phyloP scores from a whole-genome alignment of 2,329 filamentous ascomycete species.

The Bipolaris bicolor region DNA sequence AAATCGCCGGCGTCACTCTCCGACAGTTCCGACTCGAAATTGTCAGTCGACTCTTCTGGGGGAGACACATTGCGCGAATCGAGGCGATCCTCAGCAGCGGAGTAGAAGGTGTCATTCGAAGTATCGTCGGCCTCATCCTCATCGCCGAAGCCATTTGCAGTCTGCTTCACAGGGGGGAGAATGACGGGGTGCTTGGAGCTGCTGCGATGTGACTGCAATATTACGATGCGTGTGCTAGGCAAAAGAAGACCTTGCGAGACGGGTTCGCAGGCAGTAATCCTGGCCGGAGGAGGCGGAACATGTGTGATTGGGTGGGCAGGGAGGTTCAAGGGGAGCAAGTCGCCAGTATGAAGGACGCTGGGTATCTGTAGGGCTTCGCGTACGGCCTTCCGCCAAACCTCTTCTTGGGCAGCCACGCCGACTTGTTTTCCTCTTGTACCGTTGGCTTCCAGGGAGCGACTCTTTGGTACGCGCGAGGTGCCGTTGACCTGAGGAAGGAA shows the following conservation, averaged over 20 bases:
- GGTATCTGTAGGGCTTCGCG: slow-evolving; percentile 75
- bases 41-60: slow-evolving; percentile 51
- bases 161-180: slow-evolving; percentile 51
- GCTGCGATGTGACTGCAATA: slow-evolving; percentile 67
- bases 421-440: slow-evolving; percentile 36
- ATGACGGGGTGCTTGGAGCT: slow-evolving; percentile 58
- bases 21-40: slow-evolving; percentile 64
- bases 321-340: slow-evolving; percentile 79
- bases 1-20: slow-evolving; percentile 74
- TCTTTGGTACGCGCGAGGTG: slow-evolving; percentile 37
- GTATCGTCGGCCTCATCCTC: slow-evolving; percentile 84
- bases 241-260: slow-evolving; percentile 85
- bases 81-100: slow-evolving; percentile 77
- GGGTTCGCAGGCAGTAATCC: slow-evolving; percentile 91
- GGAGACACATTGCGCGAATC: slow-evolving; percentile 49
- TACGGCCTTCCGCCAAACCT: slow-evolving; percentile 56
- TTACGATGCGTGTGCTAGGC: slow-evolving; percentile 80
- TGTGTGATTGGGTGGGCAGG: slow-evolving; percentile 84
- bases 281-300: slow-evolving; percentile 80
- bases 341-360: slow-evolving; percentile 81
- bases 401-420: slow-evolving; percentile 40
- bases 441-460: slow-evolving; percentile 46
- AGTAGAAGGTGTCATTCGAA: slow-evolving; percentile 89
- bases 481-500: slow-evolving; percentile 51
- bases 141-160: slow-evolving; percentile 64